Percentiles rank a stretch among this genome's conserved stretches.
phyloP scores from a whole-genome alignment of 176 grass and related monocot genomes.

The Eragrostis nindensis region DNA sequence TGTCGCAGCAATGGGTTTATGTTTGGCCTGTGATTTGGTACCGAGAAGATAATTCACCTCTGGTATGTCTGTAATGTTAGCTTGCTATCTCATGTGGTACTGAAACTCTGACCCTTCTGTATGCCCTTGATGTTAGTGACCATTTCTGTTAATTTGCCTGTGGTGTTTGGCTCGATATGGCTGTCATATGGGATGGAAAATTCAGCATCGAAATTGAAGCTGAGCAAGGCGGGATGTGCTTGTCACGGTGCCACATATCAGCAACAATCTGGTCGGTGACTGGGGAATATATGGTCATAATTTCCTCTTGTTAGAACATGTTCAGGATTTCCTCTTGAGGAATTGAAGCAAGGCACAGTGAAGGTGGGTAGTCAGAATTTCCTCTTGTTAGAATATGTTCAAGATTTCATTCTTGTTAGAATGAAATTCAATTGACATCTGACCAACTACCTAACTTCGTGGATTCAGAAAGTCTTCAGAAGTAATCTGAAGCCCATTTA shows the following conservation, averaged over 20 bases:
- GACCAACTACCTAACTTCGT: background rate
- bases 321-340: background rate
- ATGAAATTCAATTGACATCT: background rate
- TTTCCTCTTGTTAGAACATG: background rate
- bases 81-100: background rate
- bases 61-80: background rate
- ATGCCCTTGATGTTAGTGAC: conserved; percentile 7
- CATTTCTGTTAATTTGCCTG: background rate
- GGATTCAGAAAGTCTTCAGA: background rate
- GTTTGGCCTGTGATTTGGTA: background rate
- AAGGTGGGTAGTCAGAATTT: background rate
- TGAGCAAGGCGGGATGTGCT: background rate
- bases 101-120: background rate
- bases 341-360: background rate
- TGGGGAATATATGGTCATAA: background rate
- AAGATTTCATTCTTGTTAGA: background rate
- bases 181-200: background rate
- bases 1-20: background rate
- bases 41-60: background rate
- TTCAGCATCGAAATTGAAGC: background rate
- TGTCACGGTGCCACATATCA: background rate
- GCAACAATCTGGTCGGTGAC: background rate
- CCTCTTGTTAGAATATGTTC: background rate
- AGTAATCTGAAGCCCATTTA: background rate
- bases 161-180: background rate